Evolutionary conservation across 257 asterid species (phyloP).

Genomic region (Nicotiana sylvestris): DNA sequence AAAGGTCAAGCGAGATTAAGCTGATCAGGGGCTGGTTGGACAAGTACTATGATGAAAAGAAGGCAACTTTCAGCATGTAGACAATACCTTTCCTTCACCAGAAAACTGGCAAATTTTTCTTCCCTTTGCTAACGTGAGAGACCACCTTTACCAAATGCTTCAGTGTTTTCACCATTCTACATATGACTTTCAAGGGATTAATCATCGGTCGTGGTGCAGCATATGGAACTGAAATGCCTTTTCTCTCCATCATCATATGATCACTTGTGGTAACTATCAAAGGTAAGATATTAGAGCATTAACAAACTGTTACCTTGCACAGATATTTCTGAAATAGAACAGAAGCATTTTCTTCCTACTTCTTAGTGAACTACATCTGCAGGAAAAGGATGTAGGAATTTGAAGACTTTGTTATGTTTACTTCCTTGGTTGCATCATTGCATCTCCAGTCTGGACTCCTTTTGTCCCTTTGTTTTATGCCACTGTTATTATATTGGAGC

Average conservation of each 20-base stretch:
- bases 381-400: not conserved
- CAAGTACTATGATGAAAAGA: constrained; percentile 38
- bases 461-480: not conserved
- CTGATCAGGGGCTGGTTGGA: constrained; percentile 66
- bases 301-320: not conserved
- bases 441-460: not conserved
- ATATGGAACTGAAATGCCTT: not conserved
- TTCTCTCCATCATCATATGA: not conserved
- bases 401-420: not conserved
- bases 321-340: not conserved
- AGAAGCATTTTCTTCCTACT: not conserved
- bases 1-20: constrained; percentile 56
- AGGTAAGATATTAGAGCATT: not conserved
- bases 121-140: not conserved
- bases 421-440: not conserved
- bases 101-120: not conserved
- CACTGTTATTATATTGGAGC: not conserved
- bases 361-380: not conserved
- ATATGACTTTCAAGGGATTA: not conserved
- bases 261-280: not conserved
- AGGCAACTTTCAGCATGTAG: constrained; percentile 32
- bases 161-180: not conserved
- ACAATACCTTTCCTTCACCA: not conserved
- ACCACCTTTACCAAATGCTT: not conserved
- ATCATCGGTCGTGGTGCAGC: not conserved